Percentiles rank a stretch among this genome's conserved stretches.
Conservation (phyloP, 805 yeast species). For the Candida schatavii region DNA sequence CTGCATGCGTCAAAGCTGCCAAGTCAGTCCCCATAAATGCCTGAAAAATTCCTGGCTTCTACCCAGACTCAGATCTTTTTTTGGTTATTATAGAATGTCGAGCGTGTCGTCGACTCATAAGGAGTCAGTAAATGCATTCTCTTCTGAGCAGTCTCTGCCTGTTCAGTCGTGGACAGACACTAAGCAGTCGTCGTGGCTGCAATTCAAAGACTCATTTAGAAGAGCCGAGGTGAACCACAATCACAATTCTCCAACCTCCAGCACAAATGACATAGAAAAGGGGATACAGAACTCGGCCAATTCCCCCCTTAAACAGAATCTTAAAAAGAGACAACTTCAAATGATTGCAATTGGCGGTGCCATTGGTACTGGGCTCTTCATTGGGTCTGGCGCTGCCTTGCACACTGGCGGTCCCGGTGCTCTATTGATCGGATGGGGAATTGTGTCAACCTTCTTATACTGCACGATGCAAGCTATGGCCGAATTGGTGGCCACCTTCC, state of each 20-base stretch:
- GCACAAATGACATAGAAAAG: background rate
- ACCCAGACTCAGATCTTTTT: no score
- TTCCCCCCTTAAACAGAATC: constrained; percentile 22
- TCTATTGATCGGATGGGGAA: constrained; percentile 37
- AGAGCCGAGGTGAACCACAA: constrained; percentile 15
- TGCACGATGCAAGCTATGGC: constrained; percentile 44
- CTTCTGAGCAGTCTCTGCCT: no score
- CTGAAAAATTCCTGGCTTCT: no score
- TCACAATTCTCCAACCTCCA: background rate
- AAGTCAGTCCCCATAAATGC: no score
- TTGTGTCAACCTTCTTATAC: constrained; percentile 38
- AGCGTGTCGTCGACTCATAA: no score
- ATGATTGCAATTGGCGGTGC: constrained; percentile 44
- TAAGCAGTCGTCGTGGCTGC: no score
- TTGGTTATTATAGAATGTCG: no score
- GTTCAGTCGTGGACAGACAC: no score
- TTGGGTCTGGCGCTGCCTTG: constrained; percentile 38
- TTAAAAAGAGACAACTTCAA: constrained; percentile 31
- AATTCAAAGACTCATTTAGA: constrained; percentile 27
- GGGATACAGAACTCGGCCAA: constrained; percentile 7
- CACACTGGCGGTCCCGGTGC: constrained; percentile 36
- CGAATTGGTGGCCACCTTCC: constrained; percentile 37
- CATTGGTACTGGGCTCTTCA: constrained; percentile 41
- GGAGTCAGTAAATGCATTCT: no score
- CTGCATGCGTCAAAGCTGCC: no score